Evolutionary conservation across 2,329 filamentous ascomycete species (phyloP).

Genomic region (Pseudopyrenochaeta lycopersici): DNA sequence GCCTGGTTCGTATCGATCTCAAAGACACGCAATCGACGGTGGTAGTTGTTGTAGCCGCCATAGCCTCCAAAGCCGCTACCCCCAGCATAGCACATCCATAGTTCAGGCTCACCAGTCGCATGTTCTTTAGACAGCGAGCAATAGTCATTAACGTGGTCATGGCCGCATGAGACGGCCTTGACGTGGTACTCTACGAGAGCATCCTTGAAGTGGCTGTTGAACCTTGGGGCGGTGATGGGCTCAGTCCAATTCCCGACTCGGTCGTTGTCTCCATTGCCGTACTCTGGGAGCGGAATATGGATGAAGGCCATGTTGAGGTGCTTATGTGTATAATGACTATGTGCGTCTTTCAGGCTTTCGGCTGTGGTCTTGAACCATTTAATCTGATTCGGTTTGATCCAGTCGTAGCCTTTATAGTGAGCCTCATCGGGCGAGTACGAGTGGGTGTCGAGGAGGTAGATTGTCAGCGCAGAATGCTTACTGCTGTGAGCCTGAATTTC

Average conservation of each 20-base stretch:
- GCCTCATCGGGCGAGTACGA: conserved; percentile 89
- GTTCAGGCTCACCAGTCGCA: conserved; percentile 56
- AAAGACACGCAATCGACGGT: conserved; percentile 85
- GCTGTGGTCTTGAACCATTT: conserved; percentile 90
- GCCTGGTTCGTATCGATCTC: conserved; percentile 93
- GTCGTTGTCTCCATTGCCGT: conserved; percentile 67
- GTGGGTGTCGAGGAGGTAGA: conserved; percentile 96
- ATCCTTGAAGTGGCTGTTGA: conserved; percentile 92
- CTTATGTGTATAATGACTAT: conserved; percentile 85
- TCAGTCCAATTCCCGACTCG: conserved; percentile 80
- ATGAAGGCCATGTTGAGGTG: conserved; percentile 98
- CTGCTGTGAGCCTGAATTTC: conserved; percentile 86
- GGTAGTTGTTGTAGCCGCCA: conserved; percentile 85
- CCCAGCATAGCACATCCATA: conserved; percentile 99
- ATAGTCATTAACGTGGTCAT: conserved; percentile 98
- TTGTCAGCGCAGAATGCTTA: conserved; percentile 86
- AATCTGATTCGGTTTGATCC: conserved; percentile 94
- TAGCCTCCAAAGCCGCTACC: conserved; percentile 94
- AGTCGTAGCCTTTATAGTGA: conserved; percentile 92
- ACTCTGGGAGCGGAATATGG: conserved; percentile 95
- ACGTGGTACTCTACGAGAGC: conserved; percentile 87
- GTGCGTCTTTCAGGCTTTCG: conserved; percentile 71
- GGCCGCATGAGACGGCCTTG: conserved; percentile 87
- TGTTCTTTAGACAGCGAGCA: conserved; percentile 72
- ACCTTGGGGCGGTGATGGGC: conserved; percentile 83